Evolutionary conservation across 257 asterid species (phyloP), one percentile per base, ranked within the genome.

Genomic region (Haberlea rhodopensis): DNA sequence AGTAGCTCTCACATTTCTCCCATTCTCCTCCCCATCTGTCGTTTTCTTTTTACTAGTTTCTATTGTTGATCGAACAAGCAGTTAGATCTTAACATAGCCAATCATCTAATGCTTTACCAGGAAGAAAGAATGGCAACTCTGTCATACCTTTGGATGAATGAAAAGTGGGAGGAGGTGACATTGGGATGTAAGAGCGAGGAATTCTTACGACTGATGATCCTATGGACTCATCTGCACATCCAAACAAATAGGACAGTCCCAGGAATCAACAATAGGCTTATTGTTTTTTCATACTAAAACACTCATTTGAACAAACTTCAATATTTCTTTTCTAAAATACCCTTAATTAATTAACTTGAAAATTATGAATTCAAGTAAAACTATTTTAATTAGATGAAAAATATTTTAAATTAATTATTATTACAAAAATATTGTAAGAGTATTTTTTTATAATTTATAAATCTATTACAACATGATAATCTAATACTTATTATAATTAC

Each of bases 161-260:
- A 70, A 45, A 65, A 59, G 73, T 69, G 20, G 83, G 85, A 51
- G 79, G 71, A 19, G 91, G 87, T 32, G 95, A 71, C 63, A 58
- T 73, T 13, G 91, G 81, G 60, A 76, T 67, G 68, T 73, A 64
- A 23, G 83, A 58, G 25, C 67, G 66, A 52, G 89, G 96, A 62
- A 91, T 62, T 74, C 96, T 84, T 71, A 76, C 98, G 26, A 86
- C 78, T 4, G 90, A 79, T 4, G 90, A 79, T 69, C 78, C 74
- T 5, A 86, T 84, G 18, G 94, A 78, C 66, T 86, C 86, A 49
- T 91, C 98, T 88, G 54, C 75, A 71, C 57, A 71, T 26, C 55
- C 61, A 67, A 62, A 51, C 40, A 68, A 51, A n/a, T 10, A 1
- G 46, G 18, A 68, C 8, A 8, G 32, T 18, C 20, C 9, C 43